Evolutionary conservation across 2,329 filamentous ascomycete genomes (phyloP).

Genomic region (Annulohypoxylon truncatum): DNA sequence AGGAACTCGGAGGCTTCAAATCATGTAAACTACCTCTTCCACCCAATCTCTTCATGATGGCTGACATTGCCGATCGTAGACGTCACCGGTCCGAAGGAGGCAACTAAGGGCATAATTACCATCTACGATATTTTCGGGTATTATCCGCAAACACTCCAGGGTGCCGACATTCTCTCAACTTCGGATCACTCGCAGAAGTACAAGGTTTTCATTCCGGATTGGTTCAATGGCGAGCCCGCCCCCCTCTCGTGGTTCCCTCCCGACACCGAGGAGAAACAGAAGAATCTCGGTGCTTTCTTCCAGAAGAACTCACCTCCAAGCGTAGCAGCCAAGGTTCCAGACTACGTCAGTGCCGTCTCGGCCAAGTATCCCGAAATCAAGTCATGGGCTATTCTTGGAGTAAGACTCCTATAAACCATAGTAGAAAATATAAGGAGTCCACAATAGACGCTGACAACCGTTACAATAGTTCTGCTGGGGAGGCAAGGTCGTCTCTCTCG

Average conservation of each 20-base stretch:
- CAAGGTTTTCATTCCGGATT: slow-evolving; percentile 91
- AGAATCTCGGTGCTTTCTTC: slow-evolving; percentile 69
- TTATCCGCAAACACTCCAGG: slow-evolving; percentile 76
- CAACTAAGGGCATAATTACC: slow-evolving; percentile 69
- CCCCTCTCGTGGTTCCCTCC: slow-evolving; percentile 71
- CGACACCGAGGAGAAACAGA: slow-evolving; percentile 71
- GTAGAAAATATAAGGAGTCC: slow-evolving; percentile 15
- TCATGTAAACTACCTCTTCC: slow-evolving; percentile 55
- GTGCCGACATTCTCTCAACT: slow-evolving; percentile 72
- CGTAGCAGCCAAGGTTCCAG: slow-evolving; percentile 63
- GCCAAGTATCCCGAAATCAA: slow-evolving; percentile 65
- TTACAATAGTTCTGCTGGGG: slow-evolving; percentile 73
- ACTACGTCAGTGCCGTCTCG: slow-evolving; percentile 65
- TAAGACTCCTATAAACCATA: slow-evolving; percentile 52
- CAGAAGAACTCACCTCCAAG: slow-evolving; percentile 60
- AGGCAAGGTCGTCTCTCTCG: slow-evolving; percentile 71
- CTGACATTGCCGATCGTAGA: slow-evolving; percentile 52
- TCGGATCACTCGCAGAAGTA: slow-evolving; percentile 73
- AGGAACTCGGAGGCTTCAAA: slow-evolving; percentile 66
- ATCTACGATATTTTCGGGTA: slow-evolving; percentile 79
- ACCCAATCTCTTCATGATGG: not conserved
- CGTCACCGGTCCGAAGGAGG: slow-evolving; percentile 59
- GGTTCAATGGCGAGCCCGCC: slow-evolving; percentile 80
- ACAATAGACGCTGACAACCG: slow-evolving; percentile 11
- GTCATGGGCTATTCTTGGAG: slow-evolving; percentile 71